These are phyloP conservation scores for Glycine tomentella DNA, from an alignment of 306 rosid species.

Conservation along the genomic window DNA sequence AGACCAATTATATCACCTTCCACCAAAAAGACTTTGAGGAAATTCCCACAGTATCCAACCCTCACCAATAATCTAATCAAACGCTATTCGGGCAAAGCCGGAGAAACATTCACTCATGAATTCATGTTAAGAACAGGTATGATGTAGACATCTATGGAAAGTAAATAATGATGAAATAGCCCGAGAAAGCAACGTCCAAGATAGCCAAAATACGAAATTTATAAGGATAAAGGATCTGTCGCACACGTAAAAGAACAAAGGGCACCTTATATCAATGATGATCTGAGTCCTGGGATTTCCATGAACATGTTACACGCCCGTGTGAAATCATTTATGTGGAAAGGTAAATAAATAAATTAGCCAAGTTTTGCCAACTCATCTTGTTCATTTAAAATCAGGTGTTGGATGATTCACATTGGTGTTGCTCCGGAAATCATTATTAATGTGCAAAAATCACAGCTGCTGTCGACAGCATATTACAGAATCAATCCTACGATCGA, in stretches of 20 bases:
- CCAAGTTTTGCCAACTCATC: constrained; percentile 16
- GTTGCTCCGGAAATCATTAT: not conserved
- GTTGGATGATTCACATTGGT: constrained; percentile 1
- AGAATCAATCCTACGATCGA: not conserved
- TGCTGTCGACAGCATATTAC: not conserved
- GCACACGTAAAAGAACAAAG: constrained; percentile 15
- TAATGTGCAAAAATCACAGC: constrained; percentile 8
- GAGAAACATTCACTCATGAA: constrained; percentile 26
- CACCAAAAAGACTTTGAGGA: constrained; percentile 40
- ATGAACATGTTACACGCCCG: constrained; percentile 34
- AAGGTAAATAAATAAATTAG: not conserved
- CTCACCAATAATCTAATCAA: constrained; percentile 27
- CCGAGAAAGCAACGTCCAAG: constrained; percentile 14
- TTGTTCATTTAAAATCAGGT: not conserved
- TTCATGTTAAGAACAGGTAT: constrained; percentile 12
- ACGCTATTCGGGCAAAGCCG: constrained; percentile 34
- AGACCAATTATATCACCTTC: constrained; percentile 48
- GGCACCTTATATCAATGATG: constrained; percentile 19
- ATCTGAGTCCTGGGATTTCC: constrained; percentile 35
- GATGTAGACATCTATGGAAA: constrained; percentile 35
- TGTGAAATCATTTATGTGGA: constrained; percentile 27
- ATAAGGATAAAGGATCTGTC: constrained; percentile 29
- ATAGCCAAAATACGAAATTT: constrained; percentile 29
- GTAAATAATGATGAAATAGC: constrained; percentile 23
- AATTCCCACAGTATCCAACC: constrained; percentile 10